These are phyloP conservation scores for Thyridium curvatum DNA, from an alignment of 2,329 filamentous ascomycete species.

Conservation along the genomic window DNA sequence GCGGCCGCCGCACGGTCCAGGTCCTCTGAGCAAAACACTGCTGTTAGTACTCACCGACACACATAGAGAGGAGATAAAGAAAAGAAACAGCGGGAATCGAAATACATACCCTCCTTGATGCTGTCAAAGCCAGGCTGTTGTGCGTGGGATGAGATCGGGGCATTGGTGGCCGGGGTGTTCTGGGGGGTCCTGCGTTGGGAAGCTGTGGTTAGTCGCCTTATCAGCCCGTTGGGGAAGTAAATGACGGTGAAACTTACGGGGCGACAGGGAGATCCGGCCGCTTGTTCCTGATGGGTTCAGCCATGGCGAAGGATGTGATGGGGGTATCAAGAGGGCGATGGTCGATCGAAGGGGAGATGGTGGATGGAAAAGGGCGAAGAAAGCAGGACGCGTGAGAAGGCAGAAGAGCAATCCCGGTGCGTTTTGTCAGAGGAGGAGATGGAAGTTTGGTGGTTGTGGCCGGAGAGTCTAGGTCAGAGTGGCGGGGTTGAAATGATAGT, in stretches of 20 bases:
- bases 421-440: slow-evolving; percentile 15
- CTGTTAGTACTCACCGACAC: slow-evolving; percentile 13
- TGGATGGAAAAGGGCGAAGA: slow-evolving; percentile 1
- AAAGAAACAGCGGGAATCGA: slow-evolving; percentile 5
- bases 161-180: slow-evolving; percentile 93
- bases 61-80: neutral
- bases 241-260: slow-evolving; percentile 42
- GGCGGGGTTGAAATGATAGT: slow-evolving; percentile 12
- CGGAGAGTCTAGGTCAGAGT: slow-evolving; percentile 1
- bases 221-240: slow-evolving; percentile 6
- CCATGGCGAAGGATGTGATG: slow-evolving; percentile 31
- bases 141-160: slow-evolving; percentile 94
- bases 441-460: slow-evolving; percentile 11
- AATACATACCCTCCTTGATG: slow-evolving; percentile 86
- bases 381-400: slow-evolving; percentile 13
- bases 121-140: slow-evolving; percentile 90
- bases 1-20: slow-evolving; percentile 81
- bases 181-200: slow-evolving; percentile 75
- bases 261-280: slow-evolving; percentile 49
- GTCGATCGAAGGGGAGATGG: neutral
- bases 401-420: too few species aligned
- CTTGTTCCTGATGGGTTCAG: slow-evolving; percentile 60
- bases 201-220: slow-evolving; percentile 10
- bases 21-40: slow-evolving; percentile 60
- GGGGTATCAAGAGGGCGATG: neutral